These are phyloP conservation scores for Talaromyces funiculosus DNA, from an alignment of 2,329 filamentous ascomycete species.

Conservation along the genomic window DNA sequence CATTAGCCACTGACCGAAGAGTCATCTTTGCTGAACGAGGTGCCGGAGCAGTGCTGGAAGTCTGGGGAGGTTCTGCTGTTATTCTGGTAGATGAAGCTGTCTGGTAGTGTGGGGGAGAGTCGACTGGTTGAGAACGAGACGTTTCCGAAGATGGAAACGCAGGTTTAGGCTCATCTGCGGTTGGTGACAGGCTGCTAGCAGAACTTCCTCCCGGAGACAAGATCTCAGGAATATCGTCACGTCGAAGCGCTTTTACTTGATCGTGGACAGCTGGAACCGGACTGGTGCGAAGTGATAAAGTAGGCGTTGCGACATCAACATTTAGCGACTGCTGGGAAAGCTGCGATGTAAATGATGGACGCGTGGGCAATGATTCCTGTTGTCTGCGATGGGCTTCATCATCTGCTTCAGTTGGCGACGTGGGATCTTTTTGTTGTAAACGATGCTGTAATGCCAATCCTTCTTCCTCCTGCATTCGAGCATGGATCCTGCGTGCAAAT, in stretches of 20 bases:
- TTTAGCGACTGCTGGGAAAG: conserved; percentile 19
- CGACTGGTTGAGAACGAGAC: neutral
- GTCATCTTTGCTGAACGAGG: conserved; percentile 26
- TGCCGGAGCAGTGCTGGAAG: neutral
- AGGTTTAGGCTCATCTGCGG: neutral
- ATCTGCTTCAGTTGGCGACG: conserved; percentile 24
- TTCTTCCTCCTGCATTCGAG: conserved; percentile 50
- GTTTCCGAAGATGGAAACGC: conserved; percentile 1
- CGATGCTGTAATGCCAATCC: conserved; percentile 46
- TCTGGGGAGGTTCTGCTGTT: neutral
- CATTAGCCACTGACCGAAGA: conserved; percentile 33
- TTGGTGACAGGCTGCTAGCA: conserved; percentile 10
- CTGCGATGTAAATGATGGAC: conserved; percentile 23
- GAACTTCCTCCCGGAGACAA: conserved; percentile 18
- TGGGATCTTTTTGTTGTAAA: conserved; percentile 26
- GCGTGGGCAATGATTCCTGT: conserved; percentile 18
- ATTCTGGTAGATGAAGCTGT: neutral
- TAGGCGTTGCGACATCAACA: conserved; percentile 21
- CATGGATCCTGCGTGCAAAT: conserved; percentile 44
- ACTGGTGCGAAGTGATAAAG: conserved; percentile 25
- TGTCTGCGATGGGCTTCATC: conserved; percentile 11
- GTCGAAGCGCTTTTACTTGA: conserved; percentile 19
- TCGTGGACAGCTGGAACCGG: conserved; percentile 20
- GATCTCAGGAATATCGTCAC: conserved; percentile 23
- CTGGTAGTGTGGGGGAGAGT: conserved; percentile 1